These are phyloP conservation scores for Filosporella fistucella DNA, from an alignment of 495 filamentous ascomycete species.

Conservation along the genomic window DNA sequence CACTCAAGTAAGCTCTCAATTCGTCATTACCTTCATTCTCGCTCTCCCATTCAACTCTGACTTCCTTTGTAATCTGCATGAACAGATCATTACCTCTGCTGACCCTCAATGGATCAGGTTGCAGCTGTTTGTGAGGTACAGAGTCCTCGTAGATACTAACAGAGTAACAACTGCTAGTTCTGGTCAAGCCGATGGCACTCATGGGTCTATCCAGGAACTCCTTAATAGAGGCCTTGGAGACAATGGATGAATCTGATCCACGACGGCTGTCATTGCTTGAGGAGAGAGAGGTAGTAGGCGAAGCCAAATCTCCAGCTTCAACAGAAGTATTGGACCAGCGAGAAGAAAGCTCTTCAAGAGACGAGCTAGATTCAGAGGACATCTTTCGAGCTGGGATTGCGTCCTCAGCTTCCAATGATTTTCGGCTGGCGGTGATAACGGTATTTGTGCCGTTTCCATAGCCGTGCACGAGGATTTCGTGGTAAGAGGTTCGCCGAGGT, in stretches of 20 bases:
- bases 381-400: constrained; percentile 1
- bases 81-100: constrained; percentile 1
- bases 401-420: background rate
- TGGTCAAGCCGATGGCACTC: background rate
- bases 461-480: constrained; percentile 36
- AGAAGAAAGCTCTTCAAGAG: constrained; percentile 13
- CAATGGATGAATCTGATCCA: constrained; percentile 1
- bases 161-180: constrained; percentile 12
- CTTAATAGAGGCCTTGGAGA: constrained; percentile 3
- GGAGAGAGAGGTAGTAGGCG: constrained; percentile 5
- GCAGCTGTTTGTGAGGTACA: too few species aligned
- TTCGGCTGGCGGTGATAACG: constrained; percentile 12
- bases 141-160: background rate
- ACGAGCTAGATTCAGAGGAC: constrained; percentile 13
- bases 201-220: constrained; percentile 12
- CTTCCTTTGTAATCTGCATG: constrained; percentile 14
- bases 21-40: constrained; percentile 5
- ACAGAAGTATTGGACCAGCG: constrained; percentile 16
- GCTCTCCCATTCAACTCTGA: constrained; percentile 8
- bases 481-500: constrained; percentile 22
- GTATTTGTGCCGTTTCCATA: constrained; percentile 38
- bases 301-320: background rate
- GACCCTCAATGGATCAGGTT: constrained; percentile 10
- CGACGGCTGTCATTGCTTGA: constrained; percentile 1
- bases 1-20: constrained; percentile 1